Evolutionary conservation across 805 yeast genomes (phyloP), one percentile per base, ranked within the genome.

Genomic region (Cyberlindnera japonica): DNA sequence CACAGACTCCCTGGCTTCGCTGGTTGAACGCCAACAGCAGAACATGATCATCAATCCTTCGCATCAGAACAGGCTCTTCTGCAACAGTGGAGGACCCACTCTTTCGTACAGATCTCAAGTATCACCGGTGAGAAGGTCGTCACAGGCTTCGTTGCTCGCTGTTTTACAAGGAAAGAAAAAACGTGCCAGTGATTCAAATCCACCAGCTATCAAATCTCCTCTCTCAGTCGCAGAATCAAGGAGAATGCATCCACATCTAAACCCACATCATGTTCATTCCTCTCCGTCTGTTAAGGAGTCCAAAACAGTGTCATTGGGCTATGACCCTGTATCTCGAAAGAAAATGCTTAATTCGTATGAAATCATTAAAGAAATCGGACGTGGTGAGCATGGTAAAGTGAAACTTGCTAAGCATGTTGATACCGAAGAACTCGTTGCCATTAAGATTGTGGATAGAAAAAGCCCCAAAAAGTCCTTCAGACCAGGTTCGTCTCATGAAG

Each of bases 381-480:
- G 85, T 25, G 99, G 99, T n/a, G 96, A 90, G 61, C 98, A 91
- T 63, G 98, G 99, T n/a, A 91, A 88, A 61, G 99, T 93, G 31
- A 93, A 93, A 60, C 71, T 93, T 15, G 99, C 95, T 0, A 75
- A 75, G 44, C 91, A 90, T 58, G 62, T 81, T 40, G 69, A 74
- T n/a, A 62, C 71, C 6, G 69, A 74, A 33, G 79, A 74, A 49
- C 67, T 77, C 23, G 95, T 88, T n/a, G 99, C 99, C 4, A 89
- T 93, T 41, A 93, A 93, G 59, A 86, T 93, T 37, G 88, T 93
- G 32, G 90, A 87, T 63, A 72, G 97, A 40, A 77, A 77, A 37
- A 78, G 75, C 2, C 52, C 44, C 21, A 59, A 73, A 55, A 33
- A 34, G 11, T 48, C 73, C 61, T 55, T 67, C 58, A 55, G 68